These are phyloP conservation scores for Fomitopsis serialis DNA, from an alignment of 768 basidiomycete genomes.

Conservation along the genomic window DNA sequence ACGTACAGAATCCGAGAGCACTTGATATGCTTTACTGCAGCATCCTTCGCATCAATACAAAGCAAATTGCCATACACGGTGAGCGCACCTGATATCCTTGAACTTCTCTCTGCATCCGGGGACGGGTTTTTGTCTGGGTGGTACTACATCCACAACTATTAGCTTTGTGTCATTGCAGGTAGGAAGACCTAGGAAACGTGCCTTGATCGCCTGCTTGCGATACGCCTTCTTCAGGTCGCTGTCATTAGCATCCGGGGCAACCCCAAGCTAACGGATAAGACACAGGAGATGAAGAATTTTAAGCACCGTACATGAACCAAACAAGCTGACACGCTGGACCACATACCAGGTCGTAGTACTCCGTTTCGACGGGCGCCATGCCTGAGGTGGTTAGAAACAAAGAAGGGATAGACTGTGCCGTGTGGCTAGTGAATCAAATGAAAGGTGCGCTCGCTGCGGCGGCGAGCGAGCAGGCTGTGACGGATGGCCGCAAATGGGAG, in stretches of 20 bases:
- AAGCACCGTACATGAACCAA: slow-evolving; percentile 4
- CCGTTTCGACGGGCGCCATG: slow-evolving; percentile 88
- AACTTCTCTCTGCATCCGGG: slow-evolving; percentile 94
- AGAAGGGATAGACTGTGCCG: too few species aligned
- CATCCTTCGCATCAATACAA: slow-evolving; percentile 1
- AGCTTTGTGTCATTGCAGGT: neutral
- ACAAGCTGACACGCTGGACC: too few species aligned
- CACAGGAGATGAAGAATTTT: neutral
- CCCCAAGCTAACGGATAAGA: slow-evolving; percentile 48
- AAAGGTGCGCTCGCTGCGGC: too few species aligned
- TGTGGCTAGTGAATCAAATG: too few species aligned
- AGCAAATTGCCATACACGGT: neutral
- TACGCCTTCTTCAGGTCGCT: slow-evolving; percentile 92
- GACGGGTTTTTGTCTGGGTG: slow-evolving; percentile 95
- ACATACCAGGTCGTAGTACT: slow-evolving; percentile 81
- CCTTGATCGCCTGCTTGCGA: slow-evolving; percentile 91
- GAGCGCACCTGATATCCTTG: slow-evolving; percentile 83
- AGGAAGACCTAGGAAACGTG: slow-evolving; percentile 25
- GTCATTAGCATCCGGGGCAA: slow-evolving; percentile 68
- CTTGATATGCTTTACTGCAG: slow-evolving; percentile 89
- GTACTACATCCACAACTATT: slow-evolving; percentile 42
- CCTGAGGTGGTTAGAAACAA: too few species aligned
- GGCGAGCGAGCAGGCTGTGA: too few species aligned
- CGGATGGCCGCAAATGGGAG: too few species aligned
- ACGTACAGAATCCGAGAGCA: slow-evolving; percentile 77